Evolutionary conservation across 2,329 filamentous ascomycete species (phyloP).

Genomic region (Fusarium dimerum): DNA sequence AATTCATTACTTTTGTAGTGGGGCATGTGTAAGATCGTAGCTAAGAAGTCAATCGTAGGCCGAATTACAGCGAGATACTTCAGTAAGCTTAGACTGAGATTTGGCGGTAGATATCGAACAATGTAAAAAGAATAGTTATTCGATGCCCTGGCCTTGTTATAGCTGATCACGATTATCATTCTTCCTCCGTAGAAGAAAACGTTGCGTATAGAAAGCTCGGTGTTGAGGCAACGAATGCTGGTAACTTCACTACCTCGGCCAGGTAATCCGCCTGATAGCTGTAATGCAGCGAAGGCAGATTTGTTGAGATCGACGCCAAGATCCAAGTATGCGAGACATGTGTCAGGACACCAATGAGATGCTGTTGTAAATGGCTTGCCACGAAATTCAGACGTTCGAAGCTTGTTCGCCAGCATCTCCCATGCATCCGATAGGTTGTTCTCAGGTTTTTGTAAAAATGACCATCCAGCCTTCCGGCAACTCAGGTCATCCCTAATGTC

Average conservation of each 20-base stretch:
- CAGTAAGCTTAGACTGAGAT: not conserved
- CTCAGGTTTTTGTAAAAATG: conserved; percentile 1
- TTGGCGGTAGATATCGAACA: not conserved
- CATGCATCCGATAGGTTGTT: conserved; percentile 1
- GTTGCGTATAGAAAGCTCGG: not conserved
- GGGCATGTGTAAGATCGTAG: not conserved
- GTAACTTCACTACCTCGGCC: not conserved
- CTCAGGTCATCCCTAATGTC: conserved; percentile 2
- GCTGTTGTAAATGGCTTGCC: not conserved
- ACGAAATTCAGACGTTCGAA: conserved; percentile 1
- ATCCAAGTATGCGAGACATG: conserved; percentile 2
- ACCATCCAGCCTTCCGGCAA: conserved; percentile 1
- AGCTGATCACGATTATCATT: not conserved
- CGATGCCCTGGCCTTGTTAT: not conserved
- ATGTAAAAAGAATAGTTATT: not conserved
- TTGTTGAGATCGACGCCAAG: not conserved
- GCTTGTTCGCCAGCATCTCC: not conserved
- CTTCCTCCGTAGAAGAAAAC: not conserved
- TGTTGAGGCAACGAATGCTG: not conserved
- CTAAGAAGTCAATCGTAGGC: not conserved
- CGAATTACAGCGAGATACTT: not conserved
- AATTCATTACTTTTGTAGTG: not conserved
- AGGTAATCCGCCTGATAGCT: not conserved
- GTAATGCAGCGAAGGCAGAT: not conserved
- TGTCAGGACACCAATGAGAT: not conserved